Conservation (phyloP, 1,284 basidiomycete species). For the Afroboletus lepidellus region DNA sequence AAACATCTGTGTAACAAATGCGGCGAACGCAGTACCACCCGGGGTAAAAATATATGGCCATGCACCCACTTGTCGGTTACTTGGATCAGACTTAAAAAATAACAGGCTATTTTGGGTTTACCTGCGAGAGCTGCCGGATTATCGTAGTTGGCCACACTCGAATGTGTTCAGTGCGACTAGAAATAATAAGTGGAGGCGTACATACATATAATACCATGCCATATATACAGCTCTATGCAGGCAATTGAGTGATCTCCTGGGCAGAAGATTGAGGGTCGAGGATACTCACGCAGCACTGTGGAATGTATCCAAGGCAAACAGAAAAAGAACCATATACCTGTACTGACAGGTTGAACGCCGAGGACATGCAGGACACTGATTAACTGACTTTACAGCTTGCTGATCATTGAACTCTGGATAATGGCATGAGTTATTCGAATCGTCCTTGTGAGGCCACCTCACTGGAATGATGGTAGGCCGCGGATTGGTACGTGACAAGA, state of each 20-base stretch:
- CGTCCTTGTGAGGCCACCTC: constrained; percentile 20
- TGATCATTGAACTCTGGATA: constrained; percentile 45
- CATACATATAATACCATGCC: constrained; percentile 20
- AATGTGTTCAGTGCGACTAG: background rate
- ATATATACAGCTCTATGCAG: constrained; percentile 4
- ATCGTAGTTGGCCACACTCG: constrained; percentile 15
- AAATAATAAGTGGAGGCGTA: background rate
- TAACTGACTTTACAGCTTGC: constrained; percentile 16
- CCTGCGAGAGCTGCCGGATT: background rate
- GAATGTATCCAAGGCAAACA: constrained; percentile 46
- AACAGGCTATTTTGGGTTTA: background rate
- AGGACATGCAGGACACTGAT: background rate
- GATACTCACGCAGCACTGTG: constrained; percentile 36
- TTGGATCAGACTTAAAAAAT: no score
- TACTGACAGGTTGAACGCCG: background rate
- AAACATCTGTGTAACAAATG: no score
- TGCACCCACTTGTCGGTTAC: no score
- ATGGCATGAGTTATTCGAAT: background rate
- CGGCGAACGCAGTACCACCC: background rate
- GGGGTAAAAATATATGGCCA: background rate
- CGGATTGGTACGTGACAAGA: no score
- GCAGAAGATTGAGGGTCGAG: background rate
- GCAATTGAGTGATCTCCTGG: background rate
- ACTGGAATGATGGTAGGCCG: constrained; percentile 35
- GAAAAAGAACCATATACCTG: constrained; percentile 36